Evolutionary conservation across 768 basidiomycete genomes (phyloP), one percentile per base, ranked within the genome.

Genomic region (Leccinum ochraceum): DNA sequence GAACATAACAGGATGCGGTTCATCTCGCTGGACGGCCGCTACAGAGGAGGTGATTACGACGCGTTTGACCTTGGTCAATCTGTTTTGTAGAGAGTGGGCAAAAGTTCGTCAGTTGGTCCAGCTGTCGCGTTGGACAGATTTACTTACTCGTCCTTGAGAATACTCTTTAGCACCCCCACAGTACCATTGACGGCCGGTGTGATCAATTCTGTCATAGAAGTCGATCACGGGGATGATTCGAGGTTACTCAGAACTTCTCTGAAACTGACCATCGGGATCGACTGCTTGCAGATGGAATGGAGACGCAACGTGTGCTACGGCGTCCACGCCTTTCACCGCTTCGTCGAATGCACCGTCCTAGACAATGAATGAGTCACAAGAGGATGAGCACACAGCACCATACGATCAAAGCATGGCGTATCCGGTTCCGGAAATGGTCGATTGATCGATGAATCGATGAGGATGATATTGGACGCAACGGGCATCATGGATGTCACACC

Each of bases 121-220:
- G n/a, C 30, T 36, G 20, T 17, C 9, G 17, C 8, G 9, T 24
- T 39, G 16, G 2, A 48, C 20, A 16, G 10, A 63, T 74, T 22
- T 62, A 86, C 30, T 32, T 1, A 32, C 83, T 78, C 80, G 63
- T 83, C 68, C 69, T 84, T 86, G 57, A 81, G 69, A 9, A 84
- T 80, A 49, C 84, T 84, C 61, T 83, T 74, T 26, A 94, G 75
- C 14, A 93, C 77, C 7, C 84, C 79, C 1, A 82, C 66, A 0
- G 91, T 93, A 2, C 92, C 91, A 3, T 83, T 75, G 7, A 93
- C 82, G 24, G 92, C 92, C 7, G 92, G 92, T 17, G 70, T 71
- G 63, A 91, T 85, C 42, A 90, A 66, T 61, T 89, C 86, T 87
- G 37, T 5, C 10, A 10, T 28, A 37, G 0, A 59, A 37, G 7